These are phyloP conservation scores for Tuber borchii DNA, from an alignment of 495 filamentous ascomycete species.

Conservation along the genomic window DNA sequence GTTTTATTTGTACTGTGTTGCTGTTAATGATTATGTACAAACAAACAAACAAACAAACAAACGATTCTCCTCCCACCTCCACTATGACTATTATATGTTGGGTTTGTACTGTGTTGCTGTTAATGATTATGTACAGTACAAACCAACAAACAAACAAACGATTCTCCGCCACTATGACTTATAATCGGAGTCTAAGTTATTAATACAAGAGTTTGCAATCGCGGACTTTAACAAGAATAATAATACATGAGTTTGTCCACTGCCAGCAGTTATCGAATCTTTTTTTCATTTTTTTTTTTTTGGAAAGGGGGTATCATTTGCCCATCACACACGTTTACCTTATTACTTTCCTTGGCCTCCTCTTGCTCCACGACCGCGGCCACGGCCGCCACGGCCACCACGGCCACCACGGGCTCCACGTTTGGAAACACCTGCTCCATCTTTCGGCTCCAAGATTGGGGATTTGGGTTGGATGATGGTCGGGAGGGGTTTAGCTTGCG, in stretches of 20 bases:
- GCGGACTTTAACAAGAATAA: no score
- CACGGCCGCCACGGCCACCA: not conserved
- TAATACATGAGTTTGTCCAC: no score
- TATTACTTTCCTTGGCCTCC: no score
- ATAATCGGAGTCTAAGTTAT: no score
- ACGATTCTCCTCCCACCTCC: not conserved
- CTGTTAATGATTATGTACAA: not conserved
- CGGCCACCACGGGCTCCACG: not conserved
- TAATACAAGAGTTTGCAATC: no score
- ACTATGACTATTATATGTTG: not conserved
- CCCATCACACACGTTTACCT: no score
- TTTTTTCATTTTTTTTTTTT: not conserved
- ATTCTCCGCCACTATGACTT: not conserved
- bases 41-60: not conserved
- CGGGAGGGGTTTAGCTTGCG: not conserved
- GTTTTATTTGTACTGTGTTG: not conserved
- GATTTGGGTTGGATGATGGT: not conserved
- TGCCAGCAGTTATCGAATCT: not conserved
- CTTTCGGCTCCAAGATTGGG: not conserved
- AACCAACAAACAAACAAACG: not conserved
- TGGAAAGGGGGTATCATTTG: no score
- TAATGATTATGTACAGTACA: not conserved
- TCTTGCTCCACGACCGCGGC: not conserved
- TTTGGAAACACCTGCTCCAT: not conserved
- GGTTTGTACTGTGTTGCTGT: not conserved